Conservation (phyloP, 108 stramenopile genomes). For the Aurantiochytrium sp. region DNA sequence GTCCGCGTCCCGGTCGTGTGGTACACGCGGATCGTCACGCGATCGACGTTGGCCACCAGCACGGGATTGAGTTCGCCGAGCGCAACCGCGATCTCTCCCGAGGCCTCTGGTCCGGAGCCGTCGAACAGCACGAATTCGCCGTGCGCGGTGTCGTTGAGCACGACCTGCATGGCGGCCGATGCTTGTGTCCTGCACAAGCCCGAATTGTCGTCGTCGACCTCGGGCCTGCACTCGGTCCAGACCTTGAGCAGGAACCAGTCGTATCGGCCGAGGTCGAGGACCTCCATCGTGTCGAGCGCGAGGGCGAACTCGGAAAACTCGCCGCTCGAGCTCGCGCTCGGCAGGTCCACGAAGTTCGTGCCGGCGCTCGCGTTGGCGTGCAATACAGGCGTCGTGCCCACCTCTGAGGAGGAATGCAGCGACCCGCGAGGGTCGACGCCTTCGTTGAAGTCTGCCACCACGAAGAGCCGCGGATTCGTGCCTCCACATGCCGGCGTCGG, state of each 20-base stretch:
- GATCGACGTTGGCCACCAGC: background rate
- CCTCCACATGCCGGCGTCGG: background rate
- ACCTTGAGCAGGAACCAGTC: background rate
- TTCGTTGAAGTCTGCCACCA: background rate
- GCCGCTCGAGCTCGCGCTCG: background rate
- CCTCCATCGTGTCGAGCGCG: background rate
- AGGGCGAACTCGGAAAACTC: background rate
- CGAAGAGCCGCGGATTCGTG: background rate
- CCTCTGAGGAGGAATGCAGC: background rate
- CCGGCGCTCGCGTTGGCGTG: background rate
- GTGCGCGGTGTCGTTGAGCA: background rate
- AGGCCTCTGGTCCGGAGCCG: background rate
- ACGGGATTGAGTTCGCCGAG: background rate
- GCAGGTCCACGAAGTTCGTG: background rate
- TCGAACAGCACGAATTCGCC: background rate
- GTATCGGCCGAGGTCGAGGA: background rate
- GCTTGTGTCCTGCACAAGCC: background rate
- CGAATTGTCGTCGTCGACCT: no score
- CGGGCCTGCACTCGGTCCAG: background rate
- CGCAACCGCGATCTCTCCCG: background rate
- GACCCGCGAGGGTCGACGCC: background rate
- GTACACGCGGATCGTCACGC: background rate
- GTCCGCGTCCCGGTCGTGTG: background rate
- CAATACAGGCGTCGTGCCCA: background rate
- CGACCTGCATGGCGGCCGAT: background rate